Evolutionary conservation across 345 rosid genomes (phyloP), one percentile per base, ranked within the genome.

Genomic region (Chamaenerion angustifolium): DNA sequence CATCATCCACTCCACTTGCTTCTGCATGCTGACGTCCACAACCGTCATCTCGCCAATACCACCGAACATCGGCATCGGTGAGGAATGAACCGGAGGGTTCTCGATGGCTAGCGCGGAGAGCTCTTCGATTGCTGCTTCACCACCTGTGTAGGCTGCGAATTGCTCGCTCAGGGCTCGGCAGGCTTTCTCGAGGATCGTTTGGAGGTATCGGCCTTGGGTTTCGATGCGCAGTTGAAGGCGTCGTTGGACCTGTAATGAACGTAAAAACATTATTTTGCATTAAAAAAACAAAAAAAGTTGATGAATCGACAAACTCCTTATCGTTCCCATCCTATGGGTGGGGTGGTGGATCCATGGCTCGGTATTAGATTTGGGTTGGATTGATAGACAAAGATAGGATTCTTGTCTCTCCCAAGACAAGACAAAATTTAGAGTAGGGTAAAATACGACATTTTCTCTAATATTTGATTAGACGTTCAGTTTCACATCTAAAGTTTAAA

Each of bases 161-260:
- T 83, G 92, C 23, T 90, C 94, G 44, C 62, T 78, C 42, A 86
- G 70, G 31, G 82, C 88, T 72, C 81, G 83, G 68, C 92, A 80
- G 43, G 98, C 98, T 69, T 83, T 90, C 71, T 90, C 98, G 0
- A 90, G 81, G 63, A 90, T 81, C 10, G 85, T 57, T 56, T 90
- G 95, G 42, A 90, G 67, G 71, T 90, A 90, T 63, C 80, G 83
- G 48, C 94, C 76, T 59, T 90, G 98, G 3, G 98, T 78, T 67
- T 90, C 95, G 4, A 86, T 86, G 61, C 94, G 77, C 43, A 83
- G 77, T 61, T 86, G 98, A 51, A 90, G 85, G 11, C 72, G 78
- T 19, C 75, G 76, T 61, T 86, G 98, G 44, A 90, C 95, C 98
- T 90, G 83, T 2, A 2, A 0, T 21, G 25, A 21, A 21, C n/a